Evolutionary conservation across 768 basidiomycete genomes (phyloP).

Genomic region (Tubosaeta sp.): DNA sequence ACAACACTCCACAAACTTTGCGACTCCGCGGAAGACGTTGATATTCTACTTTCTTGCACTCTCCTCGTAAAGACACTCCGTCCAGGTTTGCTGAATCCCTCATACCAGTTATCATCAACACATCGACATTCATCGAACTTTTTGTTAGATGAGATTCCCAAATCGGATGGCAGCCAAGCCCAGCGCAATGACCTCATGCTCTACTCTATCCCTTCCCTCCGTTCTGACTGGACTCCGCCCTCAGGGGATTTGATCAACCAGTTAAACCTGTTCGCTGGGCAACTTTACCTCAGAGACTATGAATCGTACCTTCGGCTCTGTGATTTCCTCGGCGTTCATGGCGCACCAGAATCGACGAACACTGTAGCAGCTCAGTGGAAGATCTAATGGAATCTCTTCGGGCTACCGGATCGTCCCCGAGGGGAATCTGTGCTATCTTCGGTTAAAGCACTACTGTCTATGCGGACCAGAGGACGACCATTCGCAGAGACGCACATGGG

Average conservation of each 20-base stretch:
- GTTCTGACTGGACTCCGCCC: no score
- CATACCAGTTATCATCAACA: no score
- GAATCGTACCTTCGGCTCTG: not conserved
- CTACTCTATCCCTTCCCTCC: no score
- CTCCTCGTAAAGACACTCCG: not conserved
- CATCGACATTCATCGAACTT: no score
- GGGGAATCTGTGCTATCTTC: slow-evolving; percentile 25
- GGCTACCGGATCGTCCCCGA: not conserved
- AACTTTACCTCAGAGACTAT: not conserved
- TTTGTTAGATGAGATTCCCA: no score
- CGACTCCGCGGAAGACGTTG: not conserved
- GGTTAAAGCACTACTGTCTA: slow-evolving; percentile 11
- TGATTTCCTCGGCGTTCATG: not conserved
- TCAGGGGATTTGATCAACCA: no score
- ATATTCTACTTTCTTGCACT: not conserved
- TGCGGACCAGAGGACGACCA: slow-evolving; percentile 35
- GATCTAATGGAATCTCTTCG: not conserved
- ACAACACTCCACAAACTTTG: not conserved
- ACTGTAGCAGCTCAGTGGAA: no score
- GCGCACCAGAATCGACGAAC: no score
- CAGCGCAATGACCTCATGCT: no score
- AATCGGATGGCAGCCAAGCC: no score
- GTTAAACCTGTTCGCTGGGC: not conserved
- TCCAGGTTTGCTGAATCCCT: no score
- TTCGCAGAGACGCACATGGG: slow-evolving; percentile 37